These are phyloP conservation scores for Glaciozyma martinii DNA, from an alignment of 768 basidiomycete genomes.

Conservation along the genomic window DNA sequence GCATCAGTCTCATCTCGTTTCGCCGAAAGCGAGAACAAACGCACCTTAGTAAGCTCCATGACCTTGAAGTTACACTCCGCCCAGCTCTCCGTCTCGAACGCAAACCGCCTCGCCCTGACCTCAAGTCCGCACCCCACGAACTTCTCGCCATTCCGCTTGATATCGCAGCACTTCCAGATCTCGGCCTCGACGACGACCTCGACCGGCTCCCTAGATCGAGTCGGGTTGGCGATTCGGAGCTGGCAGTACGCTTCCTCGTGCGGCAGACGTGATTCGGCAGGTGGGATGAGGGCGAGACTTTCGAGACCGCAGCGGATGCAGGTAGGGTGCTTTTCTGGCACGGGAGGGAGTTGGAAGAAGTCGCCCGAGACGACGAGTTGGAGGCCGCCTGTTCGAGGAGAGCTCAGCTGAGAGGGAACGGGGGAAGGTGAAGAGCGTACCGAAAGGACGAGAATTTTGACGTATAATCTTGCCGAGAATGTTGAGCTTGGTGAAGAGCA, in stretches of 20 bases:
- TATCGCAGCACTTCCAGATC: neutral
- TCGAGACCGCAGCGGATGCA: constrained; percentile 21
- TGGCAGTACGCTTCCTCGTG: constrained; percentile 13
- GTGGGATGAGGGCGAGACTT: neutral
- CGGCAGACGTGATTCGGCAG: constrained; percentile 8
- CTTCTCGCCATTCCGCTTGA: neutral
- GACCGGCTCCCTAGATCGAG: neutral
- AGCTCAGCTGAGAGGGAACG: neutral
- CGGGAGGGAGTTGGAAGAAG: constrained; percentile 44
- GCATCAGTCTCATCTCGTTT: neutral
- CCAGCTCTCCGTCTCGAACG: constrained; percentile 40
- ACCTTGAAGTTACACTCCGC: constrained; percentile 31
- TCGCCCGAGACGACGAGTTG: constrained; percentile 42
- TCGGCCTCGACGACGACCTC: too few relatives aligned
- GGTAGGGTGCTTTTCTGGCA: constrained; percentile 28
- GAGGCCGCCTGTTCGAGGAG: constrained; percentile 1
- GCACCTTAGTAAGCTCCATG: constrained; percentile 33
- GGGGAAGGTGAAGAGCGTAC: constrained; percentile 6
- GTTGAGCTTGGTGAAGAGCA: constrained; percentile 40
- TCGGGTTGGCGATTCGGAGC: neutral
- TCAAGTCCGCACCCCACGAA: constrained; percentile 14
- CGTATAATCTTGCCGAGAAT: constrained; percentile 37
- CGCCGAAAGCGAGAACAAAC: neutral
- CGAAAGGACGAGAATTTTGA: constrained; percentile 36
- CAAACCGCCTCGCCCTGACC: constrained; percentile 28